Conservation (phyloP, 2,329 filamentous ascomycete species). For the Lasiodiplodia citricola region DNA sequence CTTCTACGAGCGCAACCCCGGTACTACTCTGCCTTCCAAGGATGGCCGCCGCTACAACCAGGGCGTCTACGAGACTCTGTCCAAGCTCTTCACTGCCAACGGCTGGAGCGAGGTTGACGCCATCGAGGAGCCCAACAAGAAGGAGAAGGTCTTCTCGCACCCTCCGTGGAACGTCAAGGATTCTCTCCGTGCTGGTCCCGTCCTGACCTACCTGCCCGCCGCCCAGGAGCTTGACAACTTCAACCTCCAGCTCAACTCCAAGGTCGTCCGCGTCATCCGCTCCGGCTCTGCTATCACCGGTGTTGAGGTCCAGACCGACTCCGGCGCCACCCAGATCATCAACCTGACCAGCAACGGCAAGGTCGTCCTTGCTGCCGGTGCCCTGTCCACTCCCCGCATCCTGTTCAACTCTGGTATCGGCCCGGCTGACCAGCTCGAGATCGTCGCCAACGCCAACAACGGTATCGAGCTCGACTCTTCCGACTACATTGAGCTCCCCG, state of each 20-base stretch:
- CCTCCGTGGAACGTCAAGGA: conserved; percentile 26
- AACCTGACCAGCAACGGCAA: conserved; percentile 33
- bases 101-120: conserved; percentile 32
- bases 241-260: conserved; percentile 34
- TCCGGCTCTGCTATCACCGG: conserved; percentile 30
- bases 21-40: conserved; percentile 30
- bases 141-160: conserved; percentile 31
- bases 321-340: conserved; percentile 30
- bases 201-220: conserved; percentile 33
- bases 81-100: conserved; percentile 30
- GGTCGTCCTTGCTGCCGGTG: conserved; percentile 36
- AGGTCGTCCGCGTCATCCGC: conserved; percentile 32
- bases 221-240: conserved; percentile 32
- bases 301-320: conserved; percentile 31
- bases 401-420: conserved; percentile 38
- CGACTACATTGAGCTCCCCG: conserved; percentile 34
- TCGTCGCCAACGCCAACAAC: conserved; percentile 30
- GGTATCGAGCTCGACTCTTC: conserved; percentile 30
- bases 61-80: conserved; percentile 31
- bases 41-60: conserved; percentile 35
- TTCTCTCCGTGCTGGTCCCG: conserved; percentile 32
- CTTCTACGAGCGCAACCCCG: conserved; percentile 34
- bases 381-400: conserved; percentile 34
- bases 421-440: conserved; percentile 34
- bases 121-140: conserved; percentile 33